Base-by-base conservation (phyloP, 306 rosid genomes). In the Quercus alba region DNA sequence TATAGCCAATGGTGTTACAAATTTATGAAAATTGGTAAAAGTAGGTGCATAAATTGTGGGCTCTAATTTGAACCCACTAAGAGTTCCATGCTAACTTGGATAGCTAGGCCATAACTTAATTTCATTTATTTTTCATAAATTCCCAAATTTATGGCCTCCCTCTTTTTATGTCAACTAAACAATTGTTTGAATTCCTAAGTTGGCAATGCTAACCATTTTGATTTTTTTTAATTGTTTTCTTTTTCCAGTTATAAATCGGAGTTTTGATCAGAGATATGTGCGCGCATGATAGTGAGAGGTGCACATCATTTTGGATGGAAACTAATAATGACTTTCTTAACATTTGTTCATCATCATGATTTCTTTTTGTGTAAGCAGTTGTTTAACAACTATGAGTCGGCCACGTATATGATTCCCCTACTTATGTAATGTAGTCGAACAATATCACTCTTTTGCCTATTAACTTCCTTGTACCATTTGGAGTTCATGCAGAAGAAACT, bases 401-500 rank as follows among this genome's bases (percentile, higher is more conserved):
- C 35, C 52, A 19, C 67, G 23, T 73, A 38, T 19, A 23, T 1
- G 4, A 33, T 49, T 28, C 30, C 23, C 38, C 1, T 2, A 9
- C 26, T 2, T 1, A 14, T 21, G 46, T 20, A 15, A 56, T 23
- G 15, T 1, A 56, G 12, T 3, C 3, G n/a, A 75, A 38, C 12
- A 14, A 18, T 1, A 0, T 10, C 25, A 10, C 21, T 46, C 6
- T 14, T 70, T 74, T 17, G 35, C 28, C 21, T 23, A 33, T 13
- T 41, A 9, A 51, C n/a, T 51, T 41, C 54, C 17, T 69, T 64
- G 11, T 44, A 23, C 58, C 83, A 77, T 64, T 64, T 77, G 76
- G 30, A 41, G 33, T 77, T 28, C 67, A 67, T 77, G 85, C 79
- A 10, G 28, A 9, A 15, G 38, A 46, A 76, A 58, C 13, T 70